Conservation (phyloP, 2,329 filamentous ascomycete genomes). For the Sclerotiophoma versabilis region DNA sequence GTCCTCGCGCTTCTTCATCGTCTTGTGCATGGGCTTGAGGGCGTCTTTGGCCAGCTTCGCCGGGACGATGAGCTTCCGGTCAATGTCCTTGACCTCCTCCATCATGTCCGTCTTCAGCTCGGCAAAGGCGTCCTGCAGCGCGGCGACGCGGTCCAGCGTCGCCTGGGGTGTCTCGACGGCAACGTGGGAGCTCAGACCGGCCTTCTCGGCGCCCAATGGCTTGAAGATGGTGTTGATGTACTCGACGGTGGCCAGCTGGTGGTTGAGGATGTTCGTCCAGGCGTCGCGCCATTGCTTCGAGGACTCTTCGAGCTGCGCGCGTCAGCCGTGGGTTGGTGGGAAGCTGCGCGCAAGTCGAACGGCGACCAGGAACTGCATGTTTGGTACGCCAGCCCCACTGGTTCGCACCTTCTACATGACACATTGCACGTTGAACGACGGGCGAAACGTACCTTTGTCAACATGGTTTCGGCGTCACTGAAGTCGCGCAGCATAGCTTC, state of each 20-base stretch:
- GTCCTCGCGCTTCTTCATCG: slow-evolving; percentile 84
- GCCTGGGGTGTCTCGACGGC: slow-evolving; percentile 67
- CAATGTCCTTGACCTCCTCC: slow-evolving; percentile 74
- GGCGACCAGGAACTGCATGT: neutral
- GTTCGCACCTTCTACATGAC: slow-evolving; percentile 15
- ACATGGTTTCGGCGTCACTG: slow-evolving; percentile 77
- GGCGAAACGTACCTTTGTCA: slow-evolving; percentile 67
- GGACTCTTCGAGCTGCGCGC: slow-evolving; percentile 72
- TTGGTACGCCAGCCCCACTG: slow-evolving; percentile 24
- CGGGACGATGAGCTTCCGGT: slow-evolving; percentile 72
- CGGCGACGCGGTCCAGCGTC: slow-evolving; percentile 69
- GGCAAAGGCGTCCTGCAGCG: slow-evolving; percentile 70
- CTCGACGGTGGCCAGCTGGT: slow-evolving; percentile 71
- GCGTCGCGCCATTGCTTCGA: slow-evolving; percentile 79
- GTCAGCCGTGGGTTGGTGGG: slow-evolving; percentile 4
- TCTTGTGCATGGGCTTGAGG: slow-evolving; percentile 77
- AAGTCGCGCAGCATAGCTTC: slow-evolving; percentile 79
- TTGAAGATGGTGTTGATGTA: slow-evolving; percentile 78
- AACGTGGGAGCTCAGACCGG: slow-evolving; percentile 57
- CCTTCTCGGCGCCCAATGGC: slow-evolving; percentile 72
- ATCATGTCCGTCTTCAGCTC: slow-evolving; percentile 75
- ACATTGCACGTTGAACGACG: slow-evolving; percentile 15
- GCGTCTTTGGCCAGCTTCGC: slow-evolving; percentile 72
- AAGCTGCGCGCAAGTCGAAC: neutral
- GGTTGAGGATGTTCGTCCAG: slow-evolving; percentile 75